Base-by-base conservation (phyloP, 352 stramenopile species). In the Phytophthora ohioensis region DNA sequence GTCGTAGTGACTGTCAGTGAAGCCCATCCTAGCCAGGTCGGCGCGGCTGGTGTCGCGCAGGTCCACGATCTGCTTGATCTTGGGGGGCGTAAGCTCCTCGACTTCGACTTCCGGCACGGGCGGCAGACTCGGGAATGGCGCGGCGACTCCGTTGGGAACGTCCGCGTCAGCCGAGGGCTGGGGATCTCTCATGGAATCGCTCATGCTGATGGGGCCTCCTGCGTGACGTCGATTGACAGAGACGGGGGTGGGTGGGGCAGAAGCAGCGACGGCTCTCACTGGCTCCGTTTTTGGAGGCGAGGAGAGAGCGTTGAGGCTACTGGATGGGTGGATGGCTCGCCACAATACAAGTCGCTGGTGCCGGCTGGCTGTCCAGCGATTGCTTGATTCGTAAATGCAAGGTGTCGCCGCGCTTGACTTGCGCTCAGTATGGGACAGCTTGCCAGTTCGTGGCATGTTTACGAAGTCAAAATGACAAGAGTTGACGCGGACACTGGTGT, bases 141-240 rank as follows among this genome's bases (percentile, higher is more conserved):
- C 8, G 7, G 17, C 34, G 30, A 32, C 21, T 27, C 21, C 21
- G 21, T 27, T 27, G 21, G 21, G 21, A 27, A 27, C 39, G 45
- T 47, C 53, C 12, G 70, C 66, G 70, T 75, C 71, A 64, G 17
- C n/a, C 10, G 36, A 64, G 60, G 61, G 49, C 59, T 75, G 59
- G 61, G 58, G 31, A 62, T 72, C 48, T 54, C 35, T 58, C n/a
- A 27, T 34, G 54, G 67, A 77, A 70, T 62, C 67, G 71, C 63
- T 79, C 71, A 76, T 79, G 57, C 49, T 59, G 69, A 76, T 76
- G 69, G 69, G 56, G 49, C n/a, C 38, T 39, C 11, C 21, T 55
- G 31, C 34, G 69, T 74, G 55, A 75, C 65, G 71, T 71, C 55
- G 54, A 70, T 56, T 49, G 65, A 75, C 64, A 76, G 58, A 76